Evolutionary conservation across 805 yeast species (phyloP).

Genomic region (Metschnikowia matae): DNA sequence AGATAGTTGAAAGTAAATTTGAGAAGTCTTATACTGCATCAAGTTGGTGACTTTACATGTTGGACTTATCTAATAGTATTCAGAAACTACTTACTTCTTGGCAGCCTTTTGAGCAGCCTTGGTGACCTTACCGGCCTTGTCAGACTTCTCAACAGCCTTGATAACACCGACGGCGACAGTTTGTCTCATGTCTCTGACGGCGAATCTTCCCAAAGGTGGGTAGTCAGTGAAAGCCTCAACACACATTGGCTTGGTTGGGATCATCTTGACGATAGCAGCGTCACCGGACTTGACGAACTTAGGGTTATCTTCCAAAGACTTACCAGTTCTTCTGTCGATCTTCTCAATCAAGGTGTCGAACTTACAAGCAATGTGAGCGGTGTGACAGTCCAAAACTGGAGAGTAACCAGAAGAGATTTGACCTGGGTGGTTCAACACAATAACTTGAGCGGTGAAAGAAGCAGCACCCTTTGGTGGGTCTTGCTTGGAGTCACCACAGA

Average conservation of each 20-base stretch:
- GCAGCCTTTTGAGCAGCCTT: constrained; percentile 20
- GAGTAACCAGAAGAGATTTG: constrained; percentile 88
- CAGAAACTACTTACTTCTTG: constrained; percentile 16
- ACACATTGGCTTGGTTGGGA: constrained; percentile 43
- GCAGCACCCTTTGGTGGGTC: constrained; percentile 80
- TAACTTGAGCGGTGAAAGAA: constrained; percentile 81
- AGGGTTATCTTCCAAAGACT: constrained; percentile 31
- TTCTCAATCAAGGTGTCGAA: constrained; percentile 74
- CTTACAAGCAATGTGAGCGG: constrained; percentile 89
- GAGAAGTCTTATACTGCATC: background rate
- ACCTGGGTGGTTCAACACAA: constrained; percentile 89
- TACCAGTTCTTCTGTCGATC: constrained; percentile 74
- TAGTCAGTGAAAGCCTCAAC: constrained; percentile 43
- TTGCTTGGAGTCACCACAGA: constrained; percentile 84
- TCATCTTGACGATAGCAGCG: constrained; percentile 40
- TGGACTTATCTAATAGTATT: background rate
- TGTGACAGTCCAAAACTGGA: constrained; percentile 90
- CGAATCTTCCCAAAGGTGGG: constrained; percentile 46
- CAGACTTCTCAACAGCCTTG: constrained; percentile 88
- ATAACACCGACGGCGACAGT: constrained; percentile 99
- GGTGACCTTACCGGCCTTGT: constrained; percentile 70
- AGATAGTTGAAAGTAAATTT: too few relatives aligned
- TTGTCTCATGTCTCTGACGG: constrained; percentile 99
- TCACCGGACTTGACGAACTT: constrained; percentile 38
- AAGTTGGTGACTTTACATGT: background rate